Conservation (phyloP, 345 rosid genomes). For the Moringa oleifera region DNA sequence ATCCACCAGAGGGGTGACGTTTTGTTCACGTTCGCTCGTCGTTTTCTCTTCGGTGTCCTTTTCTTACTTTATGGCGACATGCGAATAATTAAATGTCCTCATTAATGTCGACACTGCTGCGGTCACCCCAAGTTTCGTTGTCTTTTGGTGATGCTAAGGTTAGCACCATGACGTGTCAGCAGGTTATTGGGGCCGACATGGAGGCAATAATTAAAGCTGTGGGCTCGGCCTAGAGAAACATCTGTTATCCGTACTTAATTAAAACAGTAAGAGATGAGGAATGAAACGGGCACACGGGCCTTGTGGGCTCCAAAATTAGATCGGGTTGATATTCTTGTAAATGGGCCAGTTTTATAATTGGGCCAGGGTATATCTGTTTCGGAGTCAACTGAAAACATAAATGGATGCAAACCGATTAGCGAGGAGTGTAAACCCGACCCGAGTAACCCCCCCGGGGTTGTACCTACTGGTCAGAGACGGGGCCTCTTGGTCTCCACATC, state of each 20-base stretch:
- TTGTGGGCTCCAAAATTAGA: too few relatives aligned
- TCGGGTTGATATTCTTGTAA: too few relatives aligned
- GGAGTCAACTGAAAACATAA: too few relatives aligned
- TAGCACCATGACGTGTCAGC: neutral
- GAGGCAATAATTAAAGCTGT: neutral
- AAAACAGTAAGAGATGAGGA: too few relatives aligned
- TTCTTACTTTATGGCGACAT: neutral
- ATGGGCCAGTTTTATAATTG: too few relatives aligned
- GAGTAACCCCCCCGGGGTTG: neutral
- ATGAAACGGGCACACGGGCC: too few relatives aligned
- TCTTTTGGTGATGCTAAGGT: neutral
- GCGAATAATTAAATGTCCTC: neutral
- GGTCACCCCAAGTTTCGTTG: neutral
- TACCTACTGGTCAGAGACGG: neutral
- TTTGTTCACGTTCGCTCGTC: neutral
- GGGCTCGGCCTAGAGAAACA: neutral
- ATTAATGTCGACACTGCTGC: neutral
- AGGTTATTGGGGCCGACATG: neutral
- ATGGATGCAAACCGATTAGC: too few relatives aligned
- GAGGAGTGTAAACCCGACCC: neutral
- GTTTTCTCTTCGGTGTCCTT: neutral
- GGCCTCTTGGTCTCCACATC: neutral
- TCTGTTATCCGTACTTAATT: too few relatives aligned
- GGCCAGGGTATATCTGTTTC: too few relatives aligned
- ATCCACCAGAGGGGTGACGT: neutral